Evolutionary conservation across 1,284 basidiomycete genomes (phyloP), one percentile per base, ranked within the genome.

Genomic region (Boletus mariae): DNA sequence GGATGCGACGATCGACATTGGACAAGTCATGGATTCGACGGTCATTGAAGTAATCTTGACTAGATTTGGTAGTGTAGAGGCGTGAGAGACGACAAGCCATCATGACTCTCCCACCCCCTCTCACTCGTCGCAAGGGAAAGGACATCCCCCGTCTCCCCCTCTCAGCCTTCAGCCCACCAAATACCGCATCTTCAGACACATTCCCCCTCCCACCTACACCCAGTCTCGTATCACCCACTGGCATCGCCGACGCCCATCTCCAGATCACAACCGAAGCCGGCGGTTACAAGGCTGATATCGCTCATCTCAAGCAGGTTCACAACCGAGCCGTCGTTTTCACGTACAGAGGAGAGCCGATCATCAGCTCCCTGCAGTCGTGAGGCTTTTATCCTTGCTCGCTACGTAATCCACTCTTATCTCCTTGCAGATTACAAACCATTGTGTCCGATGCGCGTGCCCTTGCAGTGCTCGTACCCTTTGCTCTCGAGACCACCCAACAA

Each of bases 121-220:
- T 20, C 29, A 10, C 23, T 5, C 80, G 82, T 59, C 81, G 84
- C 61, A 87, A 80, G 65, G 80, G 78, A 25, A 87, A 83, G 64
- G 70, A 77, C 9, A 80, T 83, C 7, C 88, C 88, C 9, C 78
- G 75, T 43, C 80, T 91, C 15, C 87, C 87, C 0, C 66, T 83
- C 32, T 88, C 86, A 12, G 87, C 82, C 0, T 91, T 91, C 64
- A 80, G 76, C 25, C 80, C 85, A 0, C 84, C 86, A 29, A 85
- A 79, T 69, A 76, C 83, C 4, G 82, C 82, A 53, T 79, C 82
- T 1, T 78, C 78, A 28, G 87, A 89, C 48, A 72, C 72, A 3
- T 90, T 88, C 64, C 84, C 82, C 5, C 59, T 87, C 2, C 78
- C 84, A 7, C 80, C 83, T n/a, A 86, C 84, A 55, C 87, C 88